Percentiles rank a stretch among this genome's conserved stretches.
Conservation (phyloP, 2,329 filamentous ascomycete species). For the Decorospora gaudefroyi region DNA sequence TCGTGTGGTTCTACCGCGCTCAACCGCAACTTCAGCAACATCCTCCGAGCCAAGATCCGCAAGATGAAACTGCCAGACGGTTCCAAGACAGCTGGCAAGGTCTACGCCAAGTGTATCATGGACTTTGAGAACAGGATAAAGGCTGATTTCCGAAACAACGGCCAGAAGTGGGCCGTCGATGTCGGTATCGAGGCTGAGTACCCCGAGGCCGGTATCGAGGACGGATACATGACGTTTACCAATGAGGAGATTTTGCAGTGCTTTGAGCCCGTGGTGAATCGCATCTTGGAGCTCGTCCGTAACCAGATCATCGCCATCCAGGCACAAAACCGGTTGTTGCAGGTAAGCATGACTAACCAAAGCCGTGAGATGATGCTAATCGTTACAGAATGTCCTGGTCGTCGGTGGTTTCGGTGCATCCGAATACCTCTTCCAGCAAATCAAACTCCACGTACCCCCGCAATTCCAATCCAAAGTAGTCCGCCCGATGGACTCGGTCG, state of each 20-base stretch:
- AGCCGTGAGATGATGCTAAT: conserved; percentile 32
- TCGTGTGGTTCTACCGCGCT: conserved; percentile 98
- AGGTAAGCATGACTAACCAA: conserved; percentile 57
- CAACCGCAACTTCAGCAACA: conserved; percentile 98
- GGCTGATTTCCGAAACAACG: conserved; percentile 98
- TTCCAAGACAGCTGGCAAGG: conserved; percentile 94
- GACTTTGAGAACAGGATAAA: conserved; percentile 99
- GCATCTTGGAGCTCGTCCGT: conserved; percentile 91
- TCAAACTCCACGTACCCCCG: conserved; percentile 96
- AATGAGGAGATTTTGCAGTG: conserved; percentile 99
- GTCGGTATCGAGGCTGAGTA: conserved; percentile 98
- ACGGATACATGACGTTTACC: conserved; percentile 99
- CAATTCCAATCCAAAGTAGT: conserved; percentile 99
- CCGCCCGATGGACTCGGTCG: conserved; percentile 97
- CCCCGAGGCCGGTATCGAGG: conserved; percentile 95
- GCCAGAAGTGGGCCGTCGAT: conserved; percentile 98
- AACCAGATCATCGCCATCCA: conserved; percentile 99
- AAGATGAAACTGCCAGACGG: conserved; percentile 99
- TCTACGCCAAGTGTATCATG: conserved; percentile 99
- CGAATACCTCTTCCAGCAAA: conserved; percentile 98
- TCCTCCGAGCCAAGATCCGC: conserved; percentile 92
- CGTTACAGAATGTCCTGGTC: conserved; percentile 78
- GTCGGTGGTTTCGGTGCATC: conserved; percentile 98
- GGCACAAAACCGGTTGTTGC: conserved; percentile 88
- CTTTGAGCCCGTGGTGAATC: conserved; percentile 97